Evolutionary conservation across 2,329 filamentous ascomycete genomes (phyloP), one percentile per base, ranked within the genome.

Genomic region (Passalora sequoiae): DNA sequence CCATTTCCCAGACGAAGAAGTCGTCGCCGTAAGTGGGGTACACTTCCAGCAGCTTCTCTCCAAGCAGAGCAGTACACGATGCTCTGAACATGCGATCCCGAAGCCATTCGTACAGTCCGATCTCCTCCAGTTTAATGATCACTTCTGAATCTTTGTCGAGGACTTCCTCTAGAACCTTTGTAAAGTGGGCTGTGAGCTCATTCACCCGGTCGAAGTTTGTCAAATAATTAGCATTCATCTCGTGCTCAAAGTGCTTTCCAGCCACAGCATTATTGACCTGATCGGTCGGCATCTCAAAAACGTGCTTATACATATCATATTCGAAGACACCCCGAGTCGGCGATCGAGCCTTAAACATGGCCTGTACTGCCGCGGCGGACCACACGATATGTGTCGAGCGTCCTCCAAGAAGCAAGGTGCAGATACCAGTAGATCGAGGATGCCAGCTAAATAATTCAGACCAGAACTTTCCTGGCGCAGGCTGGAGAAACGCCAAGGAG

Each of bases 71-170:
- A 6, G 45, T 56, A 15, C 52, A 54, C 1, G 57, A 61, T 2
- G 61, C 60, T 2, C 51, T 53, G 44, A 63, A 63, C 48, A 63
- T 58, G 12, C 50, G 50, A 29, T 57, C 51, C 2, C 57, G 44
- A 4, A 64, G 29, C 60, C 60, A 64, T 2, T 54, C 46, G 35
- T 60, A 61, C 6, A 64, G 44, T 4, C 52, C 54, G 19, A 59
- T 44, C 16, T 54, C 43, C 2, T 47, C 43, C n/a, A 47, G 24
- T 12, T 50, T 33, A 4, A 45, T 43, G 6, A 55, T 47, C 2
- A 55, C 53, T 17, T 49, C 36, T 4, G 50, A 47, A 39, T 60
- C 56, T 37, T 46, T 31, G 15, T 44, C 43, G 4, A 61, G 46
- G 2, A 54, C 48, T 3, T 50, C 32, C 4, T 49, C 46, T 3